phyloP scores from a whole-genome alignment of 106 monocot species.

The Alisma plantagoaquatica region DNA sequence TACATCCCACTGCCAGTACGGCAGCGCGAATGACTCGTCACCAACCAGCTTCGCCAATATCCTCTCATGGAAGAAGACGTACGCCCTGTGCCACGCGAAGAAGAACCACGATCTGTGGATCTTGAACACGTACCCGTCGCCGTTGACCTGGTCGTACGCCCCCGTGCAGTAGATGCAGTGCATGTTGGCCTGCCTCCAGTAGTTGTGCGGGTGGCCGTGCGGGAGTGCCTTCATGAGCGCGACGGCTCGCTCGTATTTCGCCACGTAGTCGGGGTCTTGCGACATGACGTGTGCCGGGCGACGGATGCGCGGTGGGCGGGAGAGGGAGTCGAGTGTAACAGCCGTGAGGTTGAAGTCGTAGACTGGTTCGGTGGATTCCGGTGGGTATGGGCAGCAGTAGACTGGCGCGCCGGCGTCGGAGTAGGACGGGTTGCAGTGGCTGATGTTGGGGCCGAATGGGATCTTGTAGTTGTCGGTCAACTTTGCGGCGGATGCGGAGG shows the following conservation, averaged over 20 bases:
- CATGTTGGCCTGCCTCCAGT: conserved; percentile 35
- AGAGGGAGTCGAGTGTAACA: too few species aligned
- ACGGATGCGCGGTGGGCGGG: conserved; percentile 24
- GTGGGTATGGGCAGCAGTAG: conserved; percentile 11
- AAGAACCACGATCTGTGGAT: conserved; percentile 22
- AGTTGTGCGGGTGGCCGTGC: conserved; percentile 38
- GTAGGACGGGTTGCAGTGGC: neutral
- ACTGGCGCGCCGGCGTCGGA: neutral
- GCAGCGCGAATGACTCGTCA: conserved; percentile 25
- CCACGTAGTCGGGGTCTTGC: conserved; percentile 21
- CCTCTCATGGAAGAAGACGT: conserved; percentile 30
- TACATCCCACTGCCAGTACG: conserved; percentile 31
- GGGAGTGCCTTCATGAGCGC: conserved; percentile 36
- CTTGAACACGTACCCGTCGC: conserved; percentile 1
- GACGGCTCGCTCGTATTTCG: conserved; percentile 34
- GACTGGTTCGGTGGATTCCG: neutral
- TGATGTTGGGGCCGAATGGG: conserved; percentile 12
- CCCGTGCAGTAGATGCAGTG: conserved; percentile 42
- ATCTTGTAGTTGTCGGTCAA: too few species aligned
- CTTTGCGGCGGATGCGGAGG: too few species aligned
- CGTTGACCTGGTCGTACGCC: conserved; percentile 22
- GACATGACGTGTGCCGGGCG: conserved; percentile 30
- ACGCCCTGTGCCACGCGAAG: conserved; percentile 30
- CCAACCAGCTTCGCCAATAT: conserved; percentile 29
- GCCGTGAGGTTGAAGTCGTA: conserved; percentile 10